phyloP scores from a whole-genome alignment of 2,329 filamentous ascomycete species.

The Stachybotrys elegans region DNA sequence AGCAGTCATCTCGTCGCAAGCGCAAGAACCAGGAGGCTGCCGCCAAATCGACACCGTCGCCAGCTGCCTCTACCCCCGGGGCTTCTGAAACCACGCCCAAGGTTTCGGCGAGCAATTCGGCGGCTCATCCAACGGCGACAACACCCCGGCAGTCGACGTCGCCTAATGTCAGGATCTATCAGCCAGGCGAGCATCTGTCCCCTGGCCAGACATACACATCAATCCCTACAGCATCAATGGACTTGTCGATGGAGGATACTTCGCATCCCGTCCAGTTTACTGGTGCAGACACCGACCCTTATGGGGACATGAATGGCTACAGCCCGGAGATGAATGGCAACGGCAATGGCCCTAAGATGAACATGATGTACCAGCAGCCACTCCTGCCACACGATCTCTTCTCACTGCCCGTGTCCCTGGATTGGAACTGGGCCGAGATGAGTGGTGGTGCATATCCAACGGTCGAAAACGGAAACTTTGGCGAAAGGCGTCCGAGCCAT shows the following conservation, averaged over 20 bases:
- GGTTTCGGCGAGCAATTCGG: not conserved
- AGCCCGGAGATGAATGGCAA: constrained; percentile 30
- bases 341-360: constrained; percentile 22
- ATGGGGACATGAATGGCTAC: constrained; percentile 42
- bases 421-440: constrained; percentile 77
- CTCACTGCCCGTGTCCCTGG: constrained; percentile 92
- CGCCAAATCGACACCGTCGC: constrained; percentile 11
- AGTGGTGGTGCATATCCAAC: constrained; percentile 59
- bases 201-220: constrained; percentile 19
- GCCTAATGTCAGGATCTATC: constrained; percentile 1
- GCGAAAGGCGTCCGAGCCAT: constrained; percentile 10
- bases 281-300: constrained; percentile 35
- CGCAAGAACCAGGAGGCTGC: constrained; percentile 63
- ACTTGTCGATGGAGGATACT: constrained; percentile 26
- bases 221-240: constrained; percentile 11
- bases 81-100: not conserved
- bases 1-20: constrained; percentile 74
- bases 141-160: constrained; percentile 5
- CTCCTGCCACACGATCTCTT: constrained; percentile 91
- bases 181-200: constrained; percentile 19
- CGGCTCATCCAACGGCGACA: not conserved
- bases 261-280: constrained; percentile 44
- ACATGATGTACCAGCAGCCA: constrained; percentile 64
- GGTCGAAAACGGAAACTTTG: constrained; percentile 57
- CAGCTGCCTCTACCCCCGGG: constrained; percentile 3